Conservation (phyloP, 805 yeast species). For the Teunomyces gatunensis region DNA sequence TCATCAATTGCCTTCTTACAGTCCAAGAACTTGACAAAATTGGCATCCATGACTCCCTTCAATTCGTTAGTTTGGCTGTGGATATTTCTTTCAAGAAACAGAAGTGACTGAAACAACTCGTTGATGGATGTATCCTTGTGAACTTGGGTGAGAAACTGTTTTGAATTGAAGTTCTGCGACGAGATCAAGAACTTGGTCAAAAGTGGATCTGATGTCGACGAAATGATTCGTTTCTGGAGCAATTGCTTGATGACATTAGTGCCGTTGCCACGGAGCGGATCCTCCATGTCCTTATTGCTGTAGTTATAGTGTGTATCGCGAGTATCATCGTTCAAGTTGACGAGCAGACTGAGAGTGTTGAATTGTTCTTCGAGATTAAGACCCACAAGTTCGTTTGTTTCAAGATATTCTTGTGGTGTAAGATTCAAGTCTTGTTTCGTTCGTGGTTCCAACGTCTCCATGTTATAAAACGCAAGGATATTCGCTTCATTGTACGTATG, state of each 20-base stretch:
- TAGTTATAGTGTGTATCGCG: constrained; percentile 7
- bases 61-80: constrained; percentile 34
- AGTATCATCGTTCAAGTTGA: constrained; percentile 10
- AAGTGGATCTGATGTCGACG: constrained; percentile 28
- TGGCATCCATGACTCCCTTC: constrained; percentile 35
- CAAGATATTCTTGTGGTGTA: constrained; percentile 11
- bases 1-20: constrained; percentile 41
- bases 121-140: constrained; percentile 39
- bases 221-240: constrained; percentile 20
- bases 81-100: constrained; percentile 33
- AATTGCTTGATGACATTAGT: constrained; percentile 27
- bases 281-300: constrained; percentile 25
- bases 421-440: constrained; percentile 16
- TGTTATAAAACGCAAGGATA: constrained; percentile 29
- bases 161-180: constrained; percentile 35
- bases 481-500: constrained; percentile 28
- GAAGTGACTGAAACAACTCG: constrained; percentile 26
- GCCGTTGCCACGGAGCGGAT: constrained; percentile 33
- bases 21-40: constrained; percentile 33
- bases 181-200: constrained; percentile 32
- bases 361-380: constrained; percentile 30
- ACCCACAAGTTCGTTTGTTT: constrained; percentile 16
- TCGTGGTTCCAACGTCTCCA: constrained; percentile 22
- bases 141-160: constrained; percentile 33
- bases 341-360: constrained; percentile 26